Evolutionary conservation across 2,329 filamentous ascomycete species (phyloP).

Genomic region (Cordyceps cateniannulata): DNA sequence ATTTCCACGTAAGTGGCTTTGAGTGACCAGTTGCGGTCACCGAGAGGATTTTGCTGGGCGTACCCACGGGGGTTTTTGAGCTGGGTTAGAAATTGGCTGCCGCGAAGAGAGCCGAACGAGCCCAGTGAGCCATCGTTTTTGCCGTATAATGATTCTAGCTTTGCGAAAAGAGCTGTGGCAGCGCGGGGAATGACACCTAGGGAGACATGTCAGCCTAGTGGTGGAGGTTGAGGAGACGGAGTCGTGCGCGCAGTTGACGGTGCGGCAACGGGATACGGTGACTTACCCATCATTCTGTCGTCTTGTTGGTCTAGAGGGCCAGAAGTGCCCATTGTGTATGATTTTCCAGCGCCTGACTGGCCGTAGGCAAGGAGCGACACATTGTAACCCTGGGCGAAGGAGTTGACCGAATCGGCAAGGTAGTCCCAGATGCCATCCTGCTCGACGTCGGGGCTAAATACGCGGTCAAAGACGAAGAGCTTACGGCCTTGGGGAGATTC

Average conservation of each 20-base stretch:
- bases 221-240: slow-evolving; percentile 12
- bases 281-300: slow-evolving; percentile 69
- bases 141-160: slow-evolving; percentile 60
- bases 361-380: slow-evolving; percentile 95
- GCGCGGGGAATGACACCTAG: slow-evolving; percentile 92
- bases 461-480: slow-evolving; percentile 92
- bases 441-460: slow-evolving; percentile 75
- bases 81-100: slow-evolving; percentile 62
- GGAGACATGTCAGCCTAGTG: slow-evolving; percentile 6
- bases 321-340: slow-evolving; percentile 97
- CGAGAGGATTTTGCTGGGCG: slow-evolving; percentile 36
- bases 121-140: slow-evolving; percentile 20
- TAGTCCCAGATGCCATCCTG: slow-evolving; percentile 96
- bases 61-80: slow-evolving; percentile 76
- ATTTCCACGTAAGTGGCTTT: slow-evolving; percentile 96
- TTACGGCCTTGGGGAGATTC: slow-evolving; percentile 91
- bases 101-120: neutral
- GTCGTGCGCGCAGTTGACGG: neutral
- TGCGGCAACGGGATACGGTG: neutral
- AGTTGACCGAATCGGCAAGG: slow-evolving; percentile 77
- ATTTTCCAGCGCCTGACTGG: slow-evolving; percentile 95
- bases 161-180: slow-evolving; percentile 80
- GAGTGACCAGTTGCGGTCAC: slow-evolving; percentile 79
- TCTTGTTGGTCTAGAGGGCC: slow-evolving; percentile 72
- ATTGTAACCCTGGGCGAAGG: slow-evolving; percentile 96